Base-by-base conservation (phyloP, 495 filamentous ascomycete genomes). In the Xanthoparmelia taractica region DNA sequence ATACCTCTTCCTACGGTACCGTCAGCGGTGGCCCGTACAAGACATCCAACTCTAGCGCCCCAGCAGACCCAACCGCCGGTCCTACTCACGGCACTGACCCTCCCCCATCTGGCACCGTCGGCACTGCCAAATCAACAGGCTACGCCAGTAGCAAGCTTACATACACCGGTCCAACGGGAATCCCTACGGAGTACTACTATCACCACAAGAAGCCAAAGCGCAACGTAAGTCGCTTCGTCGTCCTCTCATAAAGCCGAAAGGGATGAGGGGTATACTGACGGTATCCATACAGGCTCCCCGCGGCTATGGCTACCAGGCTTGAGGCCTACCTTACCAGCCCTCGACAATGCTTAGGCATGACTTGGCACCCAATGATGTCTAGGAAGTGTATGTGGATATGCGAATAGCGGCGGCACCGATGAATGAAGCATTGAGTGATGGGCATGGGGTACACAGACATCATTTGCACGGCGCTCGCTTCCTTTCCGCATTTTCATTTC, bases 151-250 rank as follows among this genome's bases (percentile, higher is more conserved):
- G 34, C 48, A 31, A 23, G 20, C 17, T 40, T 38, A 29, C 37
- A 5, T 33, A 45, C 38, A 59, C 41, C 25, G 37, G 29, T 3
- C 43, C 58, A 4, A 60, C 43, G 59, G 59, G 31, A 27, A 40
- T 20, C 60, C 60, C 25, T 31, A 6, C 50, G 20, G 57, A 59
- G 23, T 59, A 59, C 37, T 59, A 8, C 25, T 43, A 33, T 20
- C 57, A 45, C 41, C 57, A 59, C 41, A 38, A 33, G 37, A 41
- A 43, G 27, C 57, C 57, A 4, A 59, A 45, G 36, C 50, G 50
- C 11, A 54, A 34, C 11, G 50, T 54, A 33, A 20, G 50, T 54
- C 50, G 50, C 50, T n/a, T 33, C 17, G 50, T 18, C 50, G 13
- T 45, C 1, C 11, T 34, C 31, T 25, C 25, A 33, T n/a, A 2